Conservation (phyloP, 2,329 filamentous ascomycete species). For the Tolypocladium sp. region DNA sequence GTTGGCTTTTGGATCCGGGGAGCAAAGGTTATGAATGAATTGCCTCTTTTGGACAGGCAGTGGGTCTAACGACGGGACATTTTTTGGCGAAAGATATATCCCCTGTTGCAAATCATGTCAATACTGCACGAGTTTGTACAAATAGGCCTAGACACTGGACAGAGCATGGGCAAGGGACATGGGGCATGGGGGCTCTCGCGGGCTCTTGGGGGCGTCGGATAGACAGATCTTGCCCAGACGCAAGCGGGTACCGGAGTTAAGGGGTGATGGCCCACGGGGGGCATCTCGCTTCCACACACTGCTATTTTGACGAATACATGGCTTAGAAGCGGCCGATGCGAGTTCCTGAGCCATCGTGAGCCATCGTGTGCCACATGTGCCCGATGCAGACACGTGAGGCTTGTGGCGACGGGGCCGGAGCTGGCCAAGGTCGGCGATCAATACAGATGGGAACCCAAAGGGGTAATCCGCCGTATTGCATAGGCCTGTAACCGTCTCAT, state of each 20-base stretch:
- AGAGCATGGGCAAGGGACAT: not conserved
- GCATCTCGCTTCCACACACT: not conserved
- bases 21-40: not conserved
- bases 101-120: not conserved
- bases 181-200: not conserved
- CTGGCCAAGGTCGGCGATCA: too few relatives aligned
- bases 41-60: not conserved
- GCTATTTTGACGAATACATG: not conserved
- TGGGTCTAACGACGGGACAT: not conserved
- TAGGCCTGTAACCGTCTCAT: not conserved
- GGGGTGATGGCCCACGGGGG: not conserved
- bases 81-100: not conserved
- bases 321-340: not conserved
- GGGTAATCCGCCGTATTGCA: not conserved
- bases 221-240: not conserved
- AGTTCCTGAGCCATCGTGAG: not conserved
- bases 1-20: not conserved
- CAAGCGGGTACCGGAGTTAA: not conserved
- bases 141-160: not conserved
- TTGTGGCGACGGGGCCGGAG: too few relatives aligned
- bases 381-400: not conserved
- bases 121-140: not conserved
- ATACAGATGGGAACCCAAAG: too few relatives aligned
- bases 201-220: not conserved
- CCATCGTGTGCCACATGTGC: not conserved